phyloP scores from a whole-genome alignment of 768 basidiomycete species.

The Royoungia palumana region DNA sequence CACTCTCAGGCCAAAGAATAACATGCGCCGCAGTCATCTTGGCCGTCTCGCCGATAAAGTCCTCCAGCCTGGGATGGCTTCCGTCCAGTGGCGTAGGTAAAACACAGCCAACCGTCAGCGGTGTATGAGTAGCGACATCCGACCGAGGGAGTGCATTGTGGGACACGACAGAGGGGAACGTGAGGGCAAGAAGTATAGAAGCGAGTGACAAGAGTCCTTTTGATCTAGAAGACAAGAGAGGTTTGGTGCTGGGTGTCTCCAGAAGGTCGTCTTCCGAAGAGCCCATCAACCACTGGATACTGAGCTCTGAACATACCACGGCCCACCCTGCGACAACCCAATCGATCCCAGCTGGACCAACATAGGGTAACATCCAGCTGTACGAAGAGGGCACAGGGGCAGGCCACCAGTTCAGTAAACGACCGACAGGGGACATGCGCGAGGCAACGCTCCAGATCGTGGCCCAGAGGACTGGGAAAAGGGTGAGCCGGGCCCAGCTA shows the following conservation, averaged over 20 bases:
- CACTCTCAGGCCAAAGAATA: conserved; percentile 80
- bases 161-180: conserved; percentile 55
- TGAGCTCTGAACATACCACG: conserved; percentile 52
- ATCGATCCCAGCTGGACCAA: conserved; percentile 62
- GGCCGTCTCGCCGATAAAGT: conserved; percentile 59
- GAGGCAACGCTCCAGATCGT: conserved; percentile 55
- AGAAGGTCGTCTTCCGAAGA: conserved; percentile 14
- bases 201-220: conserved; percentile 37
- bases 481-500: conserved; percentile 43
- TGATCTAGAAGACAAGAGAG: conserved; percentile 18
- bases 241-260: not conserved
- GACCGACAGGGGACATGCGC: conserved; percentile 61
- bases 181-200: conserved; percentile 41
- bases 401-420: conserved; percentile 61
- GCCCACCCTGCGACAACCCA: conserved; percentile 80
- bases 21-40: conserved; percentile 50
- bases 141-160: conserved; percentile 37
- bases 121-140: conserved; percentile 43
- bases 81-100: conserved; percentile 49
- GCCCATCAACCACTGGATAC: conserved; percentile 59
- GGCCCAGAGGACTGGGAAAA: conserved; percentile 73
- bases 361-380: conserved; percentile 54
- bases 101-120: conserved; percentile 63
- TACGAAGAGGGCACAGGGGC: conserved; percentile 58
- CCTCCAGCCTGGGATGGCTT: conserved; percentile 47